Evolutionary conservation across 768 basidiomycete species (phyloP), one percentile per base, ranked within the genome.

Genomic region (Tulasnella sp.): DNA sequence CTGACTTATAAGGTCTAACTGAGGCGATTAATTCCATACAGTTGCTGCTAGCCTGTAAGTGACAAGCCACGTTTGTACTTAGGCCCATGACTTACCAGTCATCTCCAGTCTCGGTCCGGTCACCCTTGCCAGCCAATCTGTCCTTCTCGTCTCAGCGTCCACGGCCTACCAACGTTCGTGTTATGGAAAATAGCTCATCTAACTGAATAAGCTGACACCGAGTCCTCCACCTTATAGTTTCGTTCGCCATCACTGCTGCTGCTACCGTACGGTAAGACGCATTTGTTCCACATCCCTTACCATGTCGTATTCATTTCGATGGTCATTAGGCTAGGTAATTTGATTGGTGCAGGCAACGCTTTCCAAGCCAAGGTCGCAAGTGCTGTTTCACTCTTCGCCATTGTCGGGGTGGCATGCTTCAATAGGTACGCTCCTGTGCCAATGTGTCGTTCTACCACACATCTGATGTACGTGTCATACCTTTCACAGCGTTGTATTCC

Each of bases 111-210:
- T 96, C 1, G 89, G 93, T 1, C 82, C 93, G 1, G 76, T 80
- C 4, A 72, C 78, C 6, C 78, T 99, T 2, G 96, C 96, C 0
- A 80, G 89, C 0, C 93, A 98, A 67, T 90, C 87, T 0, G 83
- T 97, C 1, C 73, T 98, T 11, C 73, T 85, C 34, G 81, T 80
- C 9, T 88, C 85, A 23, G 75, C 79, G 11, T 86, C 83, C 0
- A 80, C 77, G 2, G 83, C 83, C 1, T 93, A 78, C 68, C 90
- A 94, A 66, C 83, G 84, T 0, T 89, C 91, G 0, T 90, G 82
- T 63, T 80, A 89, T 0, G 15, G 17, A 29, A 7, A 31, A 27
- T 25, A n/a, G 8, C 29, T 19, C 48, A 49, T 29, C 27, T 27
- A 8, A 7, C 29, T 25, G 17, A 19, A 17, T 27, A 6, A 25